Evolutionary conservation across 2,329 filamentous ascomycete genomes (phyloP).

Genomic region (Colletotrichum viniferum): DNA sequence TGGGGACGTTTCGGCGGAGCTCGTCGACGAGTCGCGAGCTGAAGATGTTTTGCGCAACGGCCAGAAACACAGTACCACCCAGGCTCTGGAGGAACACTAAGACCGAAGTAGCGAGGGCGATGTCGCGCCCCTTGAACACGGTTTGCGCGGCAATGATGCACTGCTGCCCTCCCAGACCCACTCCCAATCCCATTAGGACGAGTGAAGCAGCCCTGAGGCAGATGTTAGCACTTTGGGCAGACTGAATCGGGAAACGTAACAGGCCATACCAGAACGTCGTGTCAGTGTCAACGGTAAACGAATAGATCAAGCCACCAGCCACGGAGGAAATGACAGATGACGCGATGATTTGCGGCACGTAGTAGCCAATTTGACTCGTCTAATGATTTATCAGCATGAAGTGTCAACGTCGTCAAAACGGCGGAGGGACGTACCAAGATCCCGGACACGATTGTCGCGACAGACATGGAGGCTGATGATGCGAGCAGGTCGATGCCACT

Average conservation of each 20-base stretch:
- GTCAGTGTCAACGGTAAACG: neutral
- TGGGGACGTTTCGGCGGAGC: slow-evolving; percentile 2
- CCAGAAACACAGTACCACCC: slow-evolving; percentile 1
- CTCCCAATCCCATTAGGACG: neutral
- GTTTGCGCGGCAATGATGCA: slow-evolving; percentile 14
- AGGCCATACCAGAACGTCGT: neutral
- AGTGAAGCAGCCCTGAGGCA: neutral
- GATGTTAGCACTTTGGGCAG: neutral
- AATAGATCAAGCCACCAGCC: slow-evolving; percentile 8
- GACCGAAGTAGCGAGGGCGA: slow-evolving; percentile 8
- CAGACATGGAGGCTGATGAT: slow-evolving; percentile 50
- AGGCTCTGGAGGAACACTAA: slow-evolving; percentile 12
- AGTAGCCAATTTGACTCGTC: slow-evolving; percentile 19
- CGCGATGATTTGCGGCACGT: slow-evolving; percentile 19
- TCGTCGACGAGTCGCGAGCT: neutral
- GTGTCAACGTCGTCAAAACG: no score
- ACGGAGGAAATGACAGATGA: slow-evolving; percentile 2
- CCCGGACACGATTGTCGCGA: neutral
- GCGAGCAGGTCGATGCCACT: slow-evolving; percentile 42
- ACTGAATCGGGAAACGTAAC: neutral
- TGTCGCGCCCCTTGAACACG: slow-evolving; percentile 9
- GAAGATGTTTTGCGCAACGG: slow-evolving; percentile 14
- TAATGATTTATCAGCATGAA: neutral
- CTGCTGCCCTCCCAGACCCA: neutral
- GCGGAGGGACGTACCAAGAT: neutral